Conservation (phyloP, 495 filamentous ascomycete genomes). For the Immersiella caudata region DNA sequence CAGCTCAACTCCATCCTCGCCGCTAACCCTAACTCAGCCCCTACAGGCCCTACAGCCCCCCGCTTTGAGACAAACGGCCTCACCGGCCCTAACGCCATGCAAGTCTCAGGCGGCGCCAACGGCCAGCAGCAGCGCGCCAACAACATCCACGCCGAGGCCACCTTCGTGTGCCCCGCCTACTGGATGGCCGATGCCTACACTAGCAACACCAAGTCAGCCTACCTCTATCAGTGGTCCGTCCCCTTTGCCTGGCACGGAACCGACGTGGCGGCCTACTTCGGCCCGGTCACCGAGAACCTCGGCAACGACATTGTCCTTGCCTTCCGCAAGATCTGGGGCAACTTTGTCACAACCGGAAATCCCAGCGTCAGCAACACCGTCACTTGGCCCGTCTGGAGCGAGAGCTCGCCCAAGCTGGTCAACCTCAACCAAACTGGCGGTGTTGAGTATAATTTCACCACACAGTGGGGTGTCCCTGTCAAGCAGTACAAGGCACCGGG, state of each 20-base stretch:
- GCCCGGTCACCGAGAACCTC: constrained; percentile 31
- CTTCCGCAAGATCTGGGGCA: constrained; percentile 52
- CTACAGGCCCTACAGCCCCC: constrained; percentile 23
- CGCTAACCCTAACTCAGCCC: constrained; percentile 32
- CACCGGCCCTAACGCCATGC: constrained; percentile 26
- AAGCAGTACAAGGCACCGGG: constrained; percentile 44
- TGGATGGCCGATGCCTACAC: constrained; percentile 64
- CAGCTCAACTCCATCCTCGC: constrained; percentile 48
- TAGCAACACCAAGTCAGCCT: constrained; percentile 38
- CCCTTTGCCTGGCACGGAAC: constrained; percentile 59
- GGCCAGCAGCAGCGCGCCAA: constrained; percentile 43
- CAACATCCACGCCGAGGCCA: constrained; percentile 64
- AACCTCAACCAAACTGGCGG: constrained; percentile 62
- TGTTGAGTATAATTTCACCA: constrained; percentile 29
- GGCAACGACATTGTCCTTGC: constrained; percentile 34
- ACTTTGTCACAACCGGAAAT: constrained; percentile 57
- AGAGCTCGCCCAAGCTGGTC: constrained; percentile 41
- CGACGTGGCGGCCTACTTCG: constrained; percentile 59
- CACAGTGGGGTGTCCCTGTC: constrained; percentile 34
- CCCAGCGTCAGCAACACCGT: constrained; percentile 55
- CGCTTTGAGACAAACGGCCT: constrained; percentile 35
- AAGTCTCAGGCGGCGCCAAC: constrained; percentile 29
- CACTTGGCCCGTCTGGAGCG: constrained; percentile 49
- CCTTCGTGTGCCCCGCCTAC: constrained; percentile 63
- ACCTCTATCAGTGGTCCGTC: constrained; percentile 64